Percentiles rank a stretch among this genome's conserved stretches.
Conservation (phyloP, 2,329 filamentous ascomycete genomes). For the Ascochyta koolunga region DNA sequence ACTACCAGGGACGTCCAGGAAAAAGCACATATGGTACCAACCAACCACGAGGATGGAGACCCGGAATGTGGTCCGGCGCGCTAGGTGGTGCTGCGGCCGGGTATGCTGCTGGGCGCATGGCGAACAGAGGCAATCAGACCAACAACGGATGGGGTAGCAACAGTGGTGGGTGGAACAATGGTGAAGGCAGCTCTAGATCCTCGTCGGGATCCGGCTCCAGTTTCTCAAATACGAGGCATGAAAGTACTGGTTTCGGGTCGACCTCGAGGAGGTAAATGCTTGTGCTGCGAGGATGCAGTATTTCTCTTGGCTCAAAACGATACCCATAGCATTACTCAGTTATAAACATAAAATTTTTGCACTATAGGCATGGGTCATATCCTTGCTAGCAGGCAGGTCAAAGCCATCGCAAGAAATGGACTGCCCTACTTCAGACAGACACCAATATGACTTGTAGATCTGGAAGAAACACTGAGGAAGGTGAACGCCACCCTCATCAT, state of each 20-base stretch:
- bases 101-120: conserved; percentile 63
- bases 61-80: conserved; percentile 77
- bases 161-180: conserved; percentile 44
- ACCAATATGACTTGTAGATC: background rate
- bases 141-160: conserved; percentile 41
- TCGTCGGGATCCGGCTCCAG: conserved; percentile 43
- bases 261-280: conserved; percentile 55
- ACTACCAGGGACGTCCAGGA: conserved; percentile 38
- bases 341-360: background rate
- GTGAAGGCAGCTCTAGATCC: conserved; percentile 45
- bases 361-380: background rate
- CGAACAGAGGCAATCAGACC: conserved; percentile 50
- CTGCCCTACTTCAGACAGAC: background rate
- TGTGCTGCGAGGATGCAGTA: background rate
- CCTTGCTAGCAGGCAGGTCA: background rate
- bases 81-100: conserved; percentile 71
- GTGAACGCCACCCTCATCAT: too few species aligned
- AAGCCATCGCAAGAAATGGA: background rate
- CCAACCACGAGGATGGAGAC: conserved; percentile 62
- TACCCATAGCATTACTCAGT: conserved; percentile 26
- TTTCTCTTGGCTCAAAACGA: conserved; percentile 37
- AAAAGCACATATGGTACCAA: conserved; percentile 28
- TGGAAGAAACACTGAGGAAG: background rate
- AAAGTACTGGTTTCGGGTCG: conserved; percentile 76
- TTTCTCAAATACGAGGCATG: conserved; percentile 60